Evolutionary conservation across 1,284 basidiomycete species (phyloP).

Genomic region (Nidula niveotomentosa): DNA sequence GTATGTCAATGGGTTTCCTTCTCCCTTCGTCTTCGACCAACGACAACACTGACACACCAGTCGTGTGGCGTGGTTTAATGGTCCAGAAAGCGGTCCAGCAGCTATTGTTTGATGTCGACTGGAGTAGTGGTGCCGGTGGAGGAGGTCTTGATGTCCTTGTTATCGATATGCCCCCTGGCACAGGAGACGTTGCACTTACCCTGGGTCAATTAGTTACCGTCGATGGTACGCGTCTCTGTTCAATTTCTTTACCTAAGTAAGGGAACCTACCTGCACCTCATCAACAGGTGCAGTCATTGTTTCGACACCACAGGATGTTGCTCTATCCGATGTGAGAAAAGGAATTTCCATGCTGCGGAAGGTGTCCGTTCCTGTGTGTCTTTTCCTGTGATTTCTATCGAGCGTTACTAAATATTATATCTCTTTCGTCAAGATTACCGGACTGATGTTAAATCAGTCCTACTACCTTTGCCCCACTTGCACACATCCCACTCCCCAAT

Average conservation of each 20-base stretch:
- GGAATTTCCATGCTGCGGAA: constrained; percentile 95
- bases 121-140: constrained; percentile 53
- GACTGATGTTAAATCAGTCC: constrained; percentile 89
- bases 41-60: constrained; percentile 64
- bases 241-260: neutral
- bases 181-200: constrained; percentile 93
- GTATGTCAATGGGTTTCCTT: constrained; percentile 97
- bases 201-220: constrained; percentile 90
- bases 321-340: constrained; percentile 90
- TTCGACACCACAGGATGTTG: constrained; percentile 95
- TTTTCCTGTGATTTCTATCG: neutral
- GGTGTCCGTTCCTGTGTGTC: constrained; percentile 79
- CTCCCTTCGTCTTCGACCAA: constrained; percentile 49
- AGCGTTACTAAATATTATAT: neutral
- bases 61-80: constrained; percentile 98
- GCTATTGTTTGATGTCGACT: constrained; percentile 95
- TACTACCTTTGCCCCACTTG: constrained; percentile 87
- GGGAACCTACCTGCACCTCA: neutral
- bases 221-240: constrained; percentile 56
- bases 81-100: constrained; percentile 99
- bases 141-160: constrained; percentile 81
- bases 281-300: constrained; percentile 83
- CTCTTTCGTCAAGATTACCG: constrained; percentile 65
- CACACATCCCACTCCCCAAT: constrained; percentile 66
- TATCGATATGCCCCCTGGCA: constrained; percentile 97